Base-by-base conservation (phyloP, 495 filamentous ascomycete genomes). In the Neurospora tetraspora region DNA sequence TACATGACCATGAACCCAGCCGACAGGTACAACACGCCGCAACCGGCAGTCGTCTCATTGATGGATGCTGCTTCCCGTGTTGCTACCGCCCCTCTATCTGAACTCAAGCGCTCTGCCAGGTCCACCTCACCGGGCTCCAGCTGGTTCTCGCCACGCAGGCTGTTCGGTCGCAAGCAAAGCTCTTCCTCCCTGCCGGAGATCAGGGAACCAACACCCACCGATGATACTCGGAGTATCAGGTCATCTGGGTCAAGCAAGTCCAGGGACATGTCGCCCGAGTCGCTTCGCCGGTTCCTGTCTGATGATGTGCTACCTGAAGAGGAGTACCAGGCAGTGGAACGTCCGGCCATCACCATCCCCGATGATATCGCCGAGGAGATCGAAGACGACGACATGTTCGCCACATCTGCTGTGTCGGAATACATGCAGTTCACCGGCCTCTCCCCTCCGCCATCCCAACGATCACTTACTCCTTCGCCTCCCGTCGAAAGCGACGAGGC, bases 1-100 rank as follows among this genome's bases (percentile, higher is more conserved):
- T 86, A 87, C 73, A 91, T 88, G 76, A 95, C 93, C 0, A 90
- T 94, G 87, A 89, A 94, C 75, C 93, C 93, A 0, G 83, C 86
- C 20, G 91, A 93, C 83, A 93, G 90, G 75, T 96, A 89, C 71
- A 83, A 90, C 78, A 87, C 89, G 38, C 92, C 91, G 31, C 85
- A 89, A 61, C 85, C 88, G n/a, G 86, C 89, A 4, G 77, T 76
- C 14, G 79, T 80, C 9, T 85, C 86, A 59, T 86, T 85, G 8
- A 79, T 78, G 9, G 77, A 78, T 0, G 76, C 74, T 4, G 79
- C 83, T 70, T 74, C 80, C 12, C 86, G 89, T 31, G 76, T 89
- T 16, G 86, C 86, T 31, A 90, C 89, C 8, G 86, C 91, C 39
- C 85, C 86, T n/a, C 81, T 82, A 69, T 16, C n/a, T 9, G 39